Evolutionary conservation across 768 basidiomycete species (phyloP).

Genomic region (Ephemerocybe angulata): DNA sequence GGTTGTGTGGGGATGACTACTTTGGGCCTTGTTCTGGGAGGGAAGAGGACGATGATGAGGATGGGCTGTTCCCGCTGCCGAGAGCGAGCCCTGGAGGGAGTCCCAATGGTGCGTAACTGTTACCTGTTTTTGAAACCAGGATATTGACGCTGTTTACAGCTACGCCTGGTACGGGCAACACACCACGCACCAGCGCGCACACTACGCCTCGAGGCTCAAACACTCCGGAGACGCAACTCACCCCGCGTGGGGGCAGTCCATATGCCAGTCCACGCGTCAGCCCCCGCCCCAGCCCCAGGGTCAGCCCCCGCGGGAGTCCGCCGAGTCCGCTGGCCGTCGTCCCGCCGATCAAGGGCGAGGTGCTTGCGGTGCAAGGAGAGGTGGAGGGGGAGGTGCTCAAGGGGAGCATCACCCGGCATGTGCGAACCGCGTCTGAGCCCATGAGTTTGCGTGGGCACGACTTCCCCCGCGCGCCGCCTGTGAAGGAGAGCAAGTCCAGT

Average conservation of each 20-base stretch:
- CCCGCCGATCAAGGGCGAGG: neutral
- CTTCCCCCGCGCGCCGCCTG: neutral
- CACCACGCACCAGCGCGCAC: neutral
- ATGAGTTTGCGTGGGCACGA: neutral
- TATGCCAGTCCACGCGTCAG: neutral
- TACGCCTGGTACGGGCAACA: neutral
- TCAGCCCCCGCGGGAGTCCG: neutral
- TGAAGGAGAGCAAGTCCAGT: neutral
- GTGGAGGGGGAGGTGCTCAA: neutral
- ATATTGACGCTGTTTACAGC: neutral
- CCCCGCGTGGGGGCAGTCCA: neutral
- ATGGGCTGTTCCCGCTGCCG: conserved; percentile 3
- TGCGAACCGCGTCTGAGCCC: neutral
- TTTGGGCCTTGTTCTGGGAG: too few species aligned
- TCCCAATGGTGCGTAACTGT: neutral
- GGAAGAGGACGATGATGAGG: conserved; percentile 1
- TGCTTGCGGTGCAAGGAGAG: neutral
- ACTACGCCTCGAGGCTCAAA: neutral
- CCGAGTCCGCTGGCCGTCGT: neutral
- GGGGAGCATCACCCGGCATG: neutral
- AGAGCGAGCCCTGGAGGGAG: conserved; percentile 2
- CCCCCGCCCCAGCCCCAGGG: neutral
- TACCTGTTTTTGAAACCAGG: neutral
- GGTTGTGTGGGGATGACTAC: too few species aligned
- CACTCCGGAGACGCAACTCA: neutral